Conservation (phyloP, 2,329 filamentous ascomycete species). For the Hypoxylon sp. region DNA sequence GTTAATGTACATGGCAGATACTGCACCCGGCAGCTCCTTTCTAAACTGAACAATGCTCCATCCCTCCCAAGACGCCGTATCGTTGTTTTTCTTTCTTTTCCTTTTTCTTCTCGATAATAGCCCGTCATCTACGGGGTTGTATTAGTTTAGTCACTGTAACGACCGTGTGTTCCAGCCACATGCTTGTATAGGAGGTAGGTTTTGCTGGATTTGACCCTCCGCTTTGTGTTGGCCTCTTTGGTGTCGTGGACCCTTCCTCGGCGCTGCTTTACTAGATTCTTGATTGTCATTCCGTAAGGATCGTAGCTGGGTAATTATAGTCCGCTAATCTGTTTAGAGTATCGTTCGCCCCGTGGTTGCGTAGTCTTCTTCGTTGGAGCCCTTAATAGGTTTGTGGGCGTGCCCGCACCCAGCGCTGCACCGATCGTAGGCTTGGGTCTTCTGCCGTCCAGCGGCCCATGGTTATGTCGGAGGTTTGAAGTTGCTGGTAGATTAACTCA, state of each 20-base stretch:
- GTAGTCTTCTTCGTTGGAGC: slow-evolving; percentile 2
- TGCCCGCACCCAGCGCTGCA: slow-evolving; percentile 67
- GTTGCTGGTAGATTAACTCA: slow-evolving; percentile 64
- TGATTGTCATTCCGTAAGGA: no score
- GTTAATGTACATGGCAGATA: slow-evolving; percentile 25
- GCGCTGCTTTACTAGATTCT: slow-evolving; percentile 7
- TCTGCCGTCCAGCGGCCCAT: slow-evolving; percentile 70
- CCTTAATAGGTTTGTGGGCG: slow-evolving; percentile 46
- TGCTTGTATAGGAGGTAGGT: no score
- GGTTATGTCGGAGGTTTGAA: slow-evolving; percentile 60
- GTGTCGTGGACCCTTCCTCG: neutral
- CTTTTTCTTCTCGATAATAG: neutral
- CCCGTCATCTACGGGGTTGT: no score
- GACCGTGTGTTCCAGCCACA: slow-evolving; percentile 10
- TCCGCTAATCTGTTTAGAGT: slow-evolving; percentile 23
- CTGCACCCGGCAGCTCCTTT: slow-evolving; percentile 33
- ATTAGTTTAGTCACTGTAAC: slow-evolving; percentile 11
- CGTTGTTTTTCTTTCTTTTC: no score
- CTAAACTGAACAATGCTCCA: neutral
- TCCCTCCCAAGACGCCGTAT: no score
- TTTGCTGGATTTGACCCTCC: slow-evolving; percentile 11
- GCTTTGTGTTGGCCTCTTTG: slow-evolving; percentile 1
- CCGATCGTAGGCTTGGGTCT: slow-evolving; percentile 65
- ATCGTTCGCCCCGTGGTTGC: slow-evolving; percentile 6
- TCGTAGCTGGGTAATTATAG: no score